phyloP scores from a whole-genome alignment of 768 basidiomycete genomes.

The Gautieria morchelliformis region DNA sequence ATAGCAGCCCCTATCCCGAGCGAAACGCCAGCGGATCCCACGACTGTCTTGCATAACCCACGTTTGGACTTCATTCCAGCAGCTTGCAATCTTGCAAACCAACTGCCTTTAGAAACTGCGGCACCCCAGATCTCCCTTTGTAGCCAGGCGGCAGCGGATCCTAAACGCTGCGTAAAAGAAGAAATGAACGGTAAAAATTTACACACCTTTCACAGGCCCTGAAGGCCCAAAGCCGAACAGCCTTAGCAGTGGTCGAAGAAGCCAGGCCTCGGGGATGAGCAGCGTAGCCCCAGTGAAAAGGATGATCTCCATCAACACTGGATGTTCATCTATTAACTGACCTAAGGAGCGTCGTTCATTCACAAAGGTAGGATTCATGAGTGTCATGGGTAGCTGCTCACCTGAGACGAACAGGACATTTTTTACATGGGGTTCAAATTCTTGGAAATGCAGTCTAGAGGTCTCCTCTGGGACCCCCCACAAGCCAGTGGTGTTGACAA shows the following conservation, averaged over 20 bases:
- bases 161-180: slow-evolving; percentile 12
- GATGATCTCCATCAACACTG: slow-evolving; percentile 18
- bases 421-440: slow-evolving; percentile 18
- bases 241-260: slow-evolving; percentile 23
- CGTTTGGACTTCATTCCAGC: slow-evolving; percentile 18
- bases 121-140: slow-evolving; percentile 28
- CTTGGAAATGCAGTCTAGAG: slow-evolving; percentile 14
- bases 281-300: slow-evolving; percentile 17
- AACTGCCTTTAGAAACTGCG: slow-evolving; percentile 22
- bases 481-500: slow-evolving; percentile 17
- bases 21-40: no score
- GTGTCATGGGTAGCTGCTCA: neutral
- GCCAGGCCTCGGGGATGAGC: slow-evolving; percentile 22
- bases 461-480: slow-evolving; percentile 19
- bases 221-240: slow-evolving; percentile 27
- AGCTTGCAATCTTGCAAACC: slow-evolving; percentile 23
- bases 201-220: neutral
- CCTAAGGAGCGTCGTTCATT: slow-evolving; percentile 14
- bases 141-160: slow-evolving; percentile 26
- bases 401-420: neutral
- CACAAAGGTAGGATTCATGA: no score
- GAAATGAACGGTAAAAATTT: no score
- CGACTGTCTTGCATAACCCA: no score
- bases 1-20: no score
- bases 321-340: slow-evolving; percentile 29